These are phyloP conservation scores for Rhodotorula sphaerocarpa DNA, from an alignment of 768 basidiomycete genomes.

Conservation along the genomic window DNA sequence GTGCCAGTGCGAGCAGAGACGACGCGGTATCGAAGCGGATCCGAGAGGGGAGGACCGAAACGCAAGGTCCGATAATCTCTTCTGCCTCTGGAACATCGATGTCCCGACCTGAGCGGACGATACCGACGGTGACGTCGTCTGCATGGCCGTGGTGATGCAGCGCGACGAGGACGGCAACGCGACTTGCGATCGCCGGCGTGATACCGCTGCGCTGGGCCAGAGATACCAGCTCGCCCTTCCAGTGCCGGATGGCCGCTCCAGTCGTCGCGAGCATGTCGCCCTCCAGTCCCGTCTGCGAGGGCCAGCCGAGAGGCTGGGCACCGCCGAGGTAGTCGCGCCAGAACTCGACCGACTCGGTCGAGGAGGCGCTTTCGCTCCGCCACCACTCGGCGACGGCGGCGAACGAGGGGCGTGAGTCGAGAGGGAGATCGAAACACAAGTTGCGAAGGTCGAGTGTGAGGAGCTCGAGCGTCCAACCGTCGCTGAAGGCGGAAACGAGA, in stretches of 20 bases:
- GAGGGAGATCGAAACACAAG: constrained; percentile 13
- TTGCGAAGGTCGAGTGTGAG: constrained; percentile 31
- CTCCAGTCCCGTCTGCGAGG: constrained; percentile 6
- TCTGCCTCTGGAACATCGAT: constrained; percentile 31
- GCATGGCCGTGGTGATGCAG: constrained; percentile 11
- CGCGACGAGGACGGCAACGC: constrained; percentile 29
- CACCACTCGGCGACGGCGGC: constrained; percentile 27
- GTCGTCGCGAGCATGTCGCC: constrained; percentile 31
- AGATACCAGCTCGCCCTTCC: constrained; percentile 19
- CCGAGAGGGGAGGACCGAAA: constrained; percentile 33
- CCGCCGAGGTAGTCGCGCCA: constrained; percentile 25
- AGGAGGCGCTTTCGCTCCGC: neutral
- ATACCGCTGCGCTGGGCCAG: constrained; percentile 20
- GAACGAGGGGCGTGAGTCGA: constrained; percentile 19
- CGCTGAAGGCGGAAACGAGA: neutral
- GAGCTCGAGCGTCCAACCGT: constrained; percentile 36
- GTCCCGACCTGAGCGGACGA: constrained; percentile 32
- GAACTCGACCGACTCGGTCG: constrained; percentile 9
- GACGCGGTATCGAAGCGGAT: constrained; percentile 10
- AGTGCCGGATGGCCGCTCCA: constrained; percentile 9
- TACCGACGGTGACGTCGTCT: constrained; percentile 21
- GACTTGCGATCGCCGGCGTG: constrained; percentile 33
- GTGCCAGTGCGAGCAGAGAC: constrained; percentile 14
- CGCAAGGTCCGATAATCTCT: constrained; percentile 32
- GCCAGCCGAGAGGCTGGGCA: constrained; percentile 22